These are phyloP conservation scores for Carnegiea gigantea DNA, from an alignment of 179 eudicot genomes.

Conservation along the genomic window DNA sequence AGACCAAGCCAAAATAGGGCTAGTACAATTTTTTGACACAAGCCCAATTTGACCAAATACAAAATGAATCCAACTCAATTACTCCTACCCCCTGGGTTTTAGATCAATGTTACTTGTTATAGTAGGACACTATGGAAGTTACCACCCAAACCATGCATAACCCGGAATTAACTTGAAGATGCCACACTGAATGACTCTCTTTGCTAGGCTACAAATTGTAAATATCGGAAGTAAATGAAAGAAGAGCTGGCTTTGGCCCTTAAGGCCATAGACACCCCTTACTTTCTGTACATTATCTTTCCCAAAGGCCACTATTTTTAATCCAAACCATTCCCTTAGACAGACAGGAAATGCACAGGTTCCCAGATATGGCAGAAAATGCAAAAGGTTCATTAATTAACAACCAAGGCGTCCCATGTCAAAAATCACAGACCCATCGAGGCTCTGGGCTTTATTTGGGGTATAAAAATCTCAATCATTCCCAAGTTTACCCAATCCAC, in stretches of 20 bases:
- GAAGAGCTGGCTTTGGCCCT: too few species aligned
- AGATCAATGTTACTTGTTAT: too few species aligned
- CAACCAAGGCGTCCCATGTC: neutral
- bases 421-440: neutral
- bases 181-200: neutral
- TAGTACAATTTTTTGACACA: neutral
- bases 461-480: too few species aligned
- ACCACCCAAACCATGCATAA: neutral
- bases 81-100: too few species aligned
- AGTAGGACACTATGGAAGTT: too few species aligned
- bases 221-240: neutral
- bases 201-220: neutral
- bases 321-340: neutral
- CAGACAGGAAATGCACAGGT: too few species aligned
- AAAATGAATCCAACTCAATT: neutral
- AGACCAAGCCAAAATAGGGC: neutral
- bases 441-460: neutral
- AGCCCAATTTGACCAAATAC: neutral
- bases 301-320: neutral
- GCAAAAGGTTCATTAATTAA: too few species aligned
- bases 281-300: neutral
- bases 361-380: too few species aligned
- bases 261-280: too few species aligned
- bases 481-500: too few species aligned
- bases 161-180: neutral